phyloP scores from a whole-genome alignment of 2,329 filamentous ascomycete species.

The Drechslera avenae region DNA sequence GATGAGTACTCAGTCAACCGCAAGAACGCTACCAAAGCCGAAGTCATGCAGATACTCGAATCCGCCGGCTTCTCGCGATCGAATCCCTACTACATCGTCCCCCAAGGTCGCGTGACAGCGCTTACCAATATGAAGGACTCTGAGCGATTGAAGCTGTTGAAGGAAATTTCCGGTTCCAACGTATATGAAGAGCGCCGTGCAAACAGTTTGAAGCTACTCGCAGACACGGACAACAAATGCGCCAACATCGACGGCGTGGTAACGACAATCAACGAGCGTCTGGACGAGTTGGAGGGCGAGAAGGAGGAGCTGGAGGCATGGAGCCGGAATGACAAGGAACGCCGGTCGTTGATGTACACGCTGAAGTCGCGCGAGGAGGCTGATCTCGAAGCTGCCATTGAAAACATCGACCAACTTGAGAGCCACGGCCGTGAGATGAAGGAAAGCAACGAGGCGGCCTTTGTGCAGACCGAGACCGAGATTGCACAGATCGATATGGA shows the following conservation, averaged over 20 bases:
- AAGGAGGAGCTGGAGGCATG: conserved; percentile 94
- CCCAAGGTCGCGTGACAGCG: conserved; percentile 92
- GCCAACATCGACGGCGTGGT: conserved; percentile 92
- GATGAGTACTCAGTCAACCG: conserved; percentile 98
- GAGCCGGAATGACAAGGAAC: conserved; percentile 92
- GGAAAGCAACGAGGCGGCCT: conserved; percentile 77
- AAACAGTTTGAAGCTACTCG: conserved; percentile 96
- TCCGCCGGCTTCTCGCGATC: conserved; percentile 95
- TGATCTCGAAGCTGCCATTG: conserved; percentile 75
- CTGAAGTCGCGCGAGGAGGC: conserved; percentile 90
- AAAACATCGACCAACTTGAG: conserved; percentile 80
- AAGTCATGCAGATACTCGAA: conserved; percentile 94
- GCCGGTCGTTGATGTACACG: conserved; percentile 90
- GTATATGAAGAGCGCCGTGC: conserved; percentile 92
- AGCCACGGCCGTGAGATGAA: conserved; percentile 83
- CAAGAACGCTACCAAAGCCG: conserved; percentile 91
- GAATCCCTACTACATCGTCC: conserved; percentile 99
- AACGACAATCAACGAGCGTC: conserved; percentile 86
- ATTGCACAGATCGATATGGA: conserved; percentile 77
- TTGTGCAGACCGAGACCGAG: conserved; percentile 77
- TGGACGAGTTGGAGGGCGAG: conserved; percentile 91
- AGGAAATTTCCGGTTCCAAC: conserved; percentile 97
- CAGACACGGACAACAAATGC: conserved; percentile 92
- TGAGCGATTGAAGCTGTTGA: conserved; percentile 85
- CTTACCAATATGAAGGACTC: conserved; percentile 99